Percentiles rank a stretch among this genome's conserved stretches.
Evolutionary conservation across 2,329 filamentous ascomycete species (phyloP).

Genomic region (Fusarium napiforme): DNA sequence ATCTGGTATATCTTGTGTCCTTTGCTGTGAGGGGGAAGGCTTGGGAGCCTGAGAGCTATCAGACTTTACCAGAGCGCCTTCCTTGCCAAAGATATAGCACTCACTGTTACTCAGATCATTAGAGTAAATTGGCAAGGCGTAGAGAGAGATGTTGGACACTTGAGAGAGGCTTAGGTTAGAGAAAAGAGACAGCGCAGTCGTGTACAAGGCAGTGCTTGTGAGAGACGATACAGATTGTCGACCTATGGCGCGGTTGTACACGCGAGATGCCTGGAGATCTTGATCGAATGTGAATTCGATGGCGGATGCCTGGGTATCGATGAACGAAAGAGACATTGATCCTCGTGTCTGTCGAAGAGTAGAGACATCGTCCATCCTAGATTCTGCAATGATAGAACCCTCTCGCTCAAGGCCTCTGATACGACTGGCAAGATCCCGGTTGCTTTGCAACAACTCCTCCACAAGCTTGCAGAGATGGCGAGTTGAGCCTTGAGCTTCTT

Average conservation of each 20-base stretch:
- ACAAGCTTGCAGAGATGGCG: not conserved
- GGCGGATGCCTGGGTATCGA: not conserved
- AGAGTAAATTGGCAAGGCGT: not conserved
- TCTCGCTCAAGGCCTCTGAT: not conserved
- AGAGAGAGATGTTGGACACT: not conserved
- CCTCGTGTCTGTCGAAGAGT: not conserved
- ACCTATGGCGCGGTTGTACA: not conserved
- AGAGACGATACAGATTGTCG: not conserved
- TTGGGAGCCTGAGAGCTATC: not conserved
- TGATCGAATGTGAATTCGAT: not conserved
- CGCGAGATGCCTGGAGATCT: not conserved
- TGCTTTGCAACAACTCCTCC: not conserved
- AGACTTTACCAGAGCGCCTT: not conserved
- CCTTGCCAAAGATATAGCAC: not conserved
- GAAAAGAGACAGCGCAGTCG: not conserved
- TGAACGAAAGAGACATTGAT: not conserved
- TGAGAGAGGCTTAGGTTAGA: not conserved
- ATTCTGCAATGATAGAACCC: not conserved
- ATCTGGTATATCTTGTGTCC: accelerated
- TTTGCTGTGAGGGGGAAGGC: not conserved
- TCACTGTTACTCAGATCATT: not conserved
- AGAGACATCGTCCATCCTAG: not conserved
- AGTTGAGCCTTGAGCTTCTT: not conserved
- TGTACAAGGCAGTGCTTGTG: not conserved
- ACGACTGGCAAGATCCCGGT: not conserved